Evolutionary conservation across 805 yeast genomes (phyloP).

Genomic region (Candida ortonii): DNA sequence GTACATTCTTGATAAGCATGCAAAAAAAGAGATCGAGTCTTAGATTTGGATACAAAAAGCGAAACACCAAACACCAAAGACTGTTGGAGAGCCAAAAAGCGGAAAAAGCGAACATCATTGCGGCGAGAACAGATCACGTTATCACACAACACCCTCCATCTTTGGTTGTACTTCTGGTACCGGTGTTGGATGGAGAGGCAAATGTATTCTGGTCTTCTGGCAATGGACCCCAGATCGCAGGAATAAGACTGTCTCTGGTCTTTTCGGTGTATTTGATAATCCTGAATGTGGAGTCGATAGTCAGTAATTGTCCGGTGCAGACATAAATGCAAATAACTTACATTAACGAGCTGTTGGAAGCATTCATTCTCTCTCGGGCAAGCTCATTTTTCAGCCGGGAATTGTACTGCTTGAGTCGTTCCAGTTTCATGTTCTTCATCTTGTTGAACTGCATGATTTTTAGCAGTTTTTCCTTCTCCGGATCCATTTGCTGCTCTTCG

Average conservation of each 20-base stretch:
- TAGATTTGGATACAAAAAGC: slow-evolving; percentile 3
- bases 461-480: slow-evolving; percentile 17
- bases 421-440: slow-evolving; percentile 49
- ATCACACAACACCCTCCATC: slow-evolving; percentile 30
- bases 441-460: slow-evolving; percentile 42
- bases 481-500: slow-evolving; percentile 16
- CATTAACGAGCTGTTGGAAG: slow-evolving; percentile 56
- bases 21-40: too few relatives aligned
- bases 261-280: slow-evolving; percentile 42
- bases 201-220: slow-evolving; percentile 37
- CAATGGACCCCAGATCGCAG: slow-evolving; percentile 40
- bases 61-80: slow-evolving; percentile 3
- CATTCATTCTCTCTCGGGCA: slow-evolving; percentile 55
- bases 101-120: too few relatives aligned
- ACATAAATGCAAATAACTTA: slow-evolving; percentile 5
- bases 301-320: background rate
- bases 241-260: slow-evolving; percentile 47
- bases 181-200: too few relatives aligned
- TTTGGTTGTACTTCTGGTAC: slow-evolving; percentile 1
- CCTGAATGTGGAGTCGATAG: slow-evolving; percentile 15
- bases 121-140: too few relatives aligned
- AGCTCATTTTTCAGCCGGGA: slow-evolving; percentile 49
- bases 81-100: too few relatives aligned
- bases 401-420: slow-evolving; percentile 58
- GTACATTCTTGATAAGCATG: slow-evolving; percentile 16